Base-by-base conservation (phyloP, 805 yeast genomes). In the Candida methanosorbosa region DNA sequence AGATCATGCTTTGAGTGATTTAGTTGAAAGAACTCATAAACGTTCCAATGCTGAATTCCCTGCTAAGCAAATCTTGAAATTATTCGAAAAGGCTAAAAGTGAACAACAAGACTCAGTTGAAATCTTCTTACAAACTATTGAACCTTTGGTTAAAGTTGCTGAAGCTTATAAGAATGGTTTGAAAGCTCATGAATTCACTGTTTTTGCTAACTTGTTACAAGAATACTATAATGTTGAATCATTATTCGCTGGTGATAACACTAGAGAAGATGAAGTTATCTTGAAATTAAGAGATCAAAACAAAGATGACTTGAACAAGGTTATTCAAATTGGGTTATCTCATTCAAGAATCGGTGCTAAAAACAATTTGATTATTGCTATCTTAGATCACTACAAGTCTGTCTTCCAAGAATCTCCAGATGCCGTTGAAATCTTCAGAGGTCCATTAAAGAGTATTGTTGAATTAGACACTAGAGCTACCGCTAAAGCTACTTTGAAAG, bases 331-430 rank as follows among this genome's bases (percentile, higher is more conserved):
- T 36, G 86, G 81, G 21, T 70, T 88, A 54, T 88, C 97, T 11
- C 99, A 94, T 60, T 76, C 94, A 14, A 79, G 95, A 56, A 92
- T 88, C 23, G 82, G 94, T 35, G 86, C 96, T 31, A 92, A 88
- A 70, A 92, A 87, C 65, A 85, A 81, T 57, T 72, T 94, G 54
- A 69, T 92, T 35, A 68, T 85, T 54, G 95, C 95, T 23, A 81
- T 92, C 42, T 68, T 90, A 52, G 76, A 78, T 40, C 80, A 75
- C 38, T 90, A 88, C 58, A 87, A 82, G 58, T 84, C 88, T 34
- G 62, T 81, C 30, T 73, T 84, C 54, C 87, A 80, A 55, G 71
- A 79, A 34, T 71, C 81, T 34, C 75, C 87, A 3, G 73, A 72
- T 26, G 75, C 83, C 43, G 54, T 63, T 38, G 81, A 87, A 28